Conservation (phyloP, 139 green algal species). For the Picochlorum sp. region DNA sequence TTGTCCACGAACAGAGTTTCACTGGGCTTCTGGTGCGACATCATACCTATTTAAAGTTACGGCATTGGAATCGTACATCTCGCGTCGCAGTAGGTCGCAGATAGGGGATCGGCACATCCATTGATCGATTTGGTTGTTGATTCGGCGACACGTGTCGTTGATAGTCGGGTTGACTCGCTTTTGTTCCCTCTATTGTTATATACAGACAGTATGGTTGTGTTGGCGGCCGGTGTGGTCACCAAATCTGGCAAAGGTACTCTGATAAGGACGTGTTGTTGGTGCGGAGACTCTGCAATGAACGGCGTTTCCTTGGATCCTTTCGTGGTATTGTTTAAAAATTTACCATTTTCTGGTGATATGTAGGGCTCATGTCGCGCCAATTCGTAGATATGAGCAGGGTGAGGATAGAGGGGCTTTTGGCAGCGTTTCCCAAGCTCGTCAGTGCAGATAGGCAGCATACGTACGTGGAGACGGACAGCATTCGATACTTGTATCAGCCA, state of each 20-base stretch:
- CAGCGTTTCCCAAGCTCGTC: constrained; percentile 97
- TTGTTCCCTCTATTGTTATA: too few species aligned
- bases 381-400: constrained; percentile 90
- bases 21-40: too few species aligned
- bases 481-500: constrained; percentile 98
- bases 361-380: constrained; percentile 94
- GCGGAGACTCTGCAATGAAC: neutral
- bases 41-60: too few species aligned
- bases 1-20: too few species aligned
- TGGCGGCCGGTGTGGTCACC: constrained; percentile 79
- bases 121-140: too few species aligned
- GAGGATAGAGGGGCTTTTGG: constrained; percentile 94
- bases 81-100: too few species aligned
- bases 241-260: constrained; percentile 89
- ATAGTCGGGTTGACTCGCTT: too few species aligned
- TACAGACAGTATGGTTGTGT: constrained; percentile 70
- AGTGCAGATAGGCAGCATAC: constrained; percentile 95
- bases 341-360: constrained; percentile 11
- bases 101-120: too few species aligned
- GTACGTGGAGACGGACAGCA: constrained; percentile 98
- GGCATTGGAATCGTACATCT: too few species aligned
- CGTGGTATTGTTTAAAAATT: neutral
- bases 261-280: neutral
- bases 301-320: neutral
- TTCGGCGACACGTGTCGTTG: too few species aligned